Base-by-base conservation (phyloP, 2,329 filamentous ascomycete genomes). In the Fusarium algeriense region DNA sequence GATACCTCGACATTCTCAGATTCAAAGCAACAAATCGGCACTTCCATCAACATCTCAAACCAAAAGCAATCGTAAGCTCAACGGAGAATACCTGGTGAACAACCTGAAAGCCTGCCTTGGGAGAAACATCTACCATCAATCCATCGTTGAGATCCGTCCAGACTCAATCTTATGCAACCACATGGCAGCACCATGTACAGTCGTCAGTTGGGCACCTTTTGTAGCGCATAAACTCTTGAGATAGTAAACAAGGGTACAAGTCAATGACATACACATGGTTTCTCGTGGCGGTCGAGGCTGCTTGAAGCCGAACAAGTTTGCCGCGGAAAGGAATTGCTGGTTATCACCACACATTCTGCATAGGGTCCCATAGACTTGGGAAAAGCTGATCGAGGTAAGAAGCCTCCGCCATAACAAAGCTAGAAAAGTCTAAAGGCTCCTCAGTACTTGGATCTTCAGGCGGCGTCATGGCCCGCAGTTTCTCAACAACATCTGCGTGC, bases 401-500 rank as follows among this genome's bases (percentile, higher is more conserved):
- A 30, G 74, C 66, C 50, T 81, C 80, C 9, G 76, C 73, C 72
- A 80, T 72, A 28, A 75, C 67, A 55, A 80, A 80, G 5, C 78
- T 75, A 7, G 78, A 64, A 32, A 78, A 59, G 20, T 76, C 71
- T 6, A 69, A 62, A 28, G 64, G 40, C 11, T 65, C 69, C 15
- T 70, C 71, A 12, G 50, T 44, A 3, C 54, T 65, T 23, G 52
- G 65, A 17, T 76, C 76, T 28, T 77, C 69, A 8, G 73, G 69
- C 15, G 74, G 73, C 7, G 69, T 74, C 41, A 79, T 77, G 8
- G 76, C 74, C 13, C 81, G 66, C 5, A 85, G 75, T 70, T 82
- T 86, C 34, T 87, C 83, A 0, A 87, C 78, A 15, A 86, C 74
- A 14, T 86, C 84, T 9, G 79, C 76, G 66, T 86, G 83, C 50